Evolutionary conservation across 129 eudicot genomes (phyloP).

Genomic region (Flaveria linearis): DNA sequence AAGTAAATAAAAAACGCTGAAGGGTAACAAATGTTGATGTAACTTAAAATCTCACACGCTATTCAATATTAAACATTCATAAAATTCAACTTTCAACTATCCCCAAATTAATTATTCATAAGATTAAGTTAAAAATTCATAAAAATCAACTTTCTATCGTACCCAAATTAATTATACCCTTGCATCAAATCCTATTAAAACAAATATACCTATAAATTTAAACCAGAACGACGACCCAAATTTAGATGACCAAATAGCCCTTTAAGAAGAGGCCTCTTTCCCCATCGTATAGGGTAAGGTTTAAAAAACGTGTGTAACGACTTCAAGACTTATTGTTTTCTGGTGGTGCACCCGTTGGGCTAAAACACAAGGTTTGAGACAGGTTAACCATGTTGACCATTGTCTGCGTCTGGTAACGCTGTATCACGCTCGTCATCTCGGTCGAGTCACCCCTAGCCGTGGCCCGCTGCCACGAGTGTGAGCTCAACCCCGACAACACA

Average conservation of each 20-base stretch:
- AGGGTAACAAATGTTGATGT: neutral
- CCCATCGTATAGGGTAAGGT: constrained; percentile 46
- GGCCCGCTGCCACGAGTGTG: constrained; percentile 96
- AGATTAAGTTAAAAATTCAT: neutral
- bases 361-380: constrained; percentile 63
- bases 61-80: neutral
- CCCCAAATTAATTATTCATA: too few species aligned
- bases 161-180: neutral
- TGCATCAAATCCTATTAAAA: neutral
- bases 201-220: neutral
- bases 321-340: too few species aligned
- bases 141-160: neutral
- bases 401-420: constrained; percentile 66
- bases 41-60: neutral
- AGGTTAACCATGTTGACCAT: constrained; percentile 74
- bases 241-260: neutral
- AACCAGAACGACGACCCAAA: neutral
- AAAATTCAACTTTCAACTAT: neutral
- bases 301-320: neutral
- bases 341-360: neutral
- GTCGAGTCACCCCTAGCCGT: constrained; percentile 81
- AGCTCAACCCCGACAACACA: constrained; percentile 76
- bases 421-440: constrained; percentile 41
- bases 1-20: too few species aligned
- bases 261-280: neutral